Evolutionary conservation across 192 early-diverging fungal species (phyloP), one percentile per base, ranked within the genome.

Genomic region (Entrophospora sp.): DNA sequence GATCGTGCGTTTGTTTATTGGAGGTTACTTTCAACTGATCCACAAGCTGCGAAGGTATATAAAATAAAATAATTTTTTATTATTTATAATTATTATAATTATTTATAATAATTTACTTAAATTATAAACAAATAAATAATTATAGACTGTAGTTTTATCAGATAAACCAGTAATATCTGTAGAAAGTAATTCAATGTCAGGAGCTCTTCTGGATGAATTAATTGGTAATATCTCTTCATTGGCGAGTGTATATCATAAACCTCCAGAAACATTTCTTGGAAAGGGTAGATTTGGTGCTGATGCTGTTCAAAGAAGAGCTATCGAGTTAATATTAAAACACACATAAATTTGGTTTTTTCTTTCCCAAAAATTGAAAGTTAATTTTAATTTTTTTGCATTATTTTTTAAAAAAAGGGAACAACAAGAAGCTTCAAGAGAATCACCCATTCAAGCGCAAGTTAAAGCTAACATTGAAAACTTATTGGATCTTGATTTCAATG

Each of bases 1-100:
- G 97, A 99, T 75, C 86, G 97, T 44, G 97, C 92, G 5, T 98
- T 92, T 61, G 95, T 99, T 68, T 98, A 98, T 77, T 98, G 97
- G 95, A 79, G 97, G 16, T 74, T 99, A 61, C 75, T 99, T 18
- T 95, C 94, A 10, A 95, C 95, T 0, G 92, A 98, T 70, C 93
- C 94, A 13, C 88, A 88, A 37, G 87, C 89, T 4, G 89, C 92
- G 5, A 95, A 95, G 80, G 75, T 77, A 74, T 36, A 25, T 35
- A 32, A 18, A 12, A 13, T 27, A 1, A 25, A 68, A 31, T 27
- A 28, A 35, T 44, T 22, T 58, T 73, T 16, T 53, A 55, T n/a
- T 1, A 2, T 10, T 37, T 25, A 22, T 22, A 27, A 51, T 1
- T 37, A 43, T 35, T 62, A 25, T 67, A n/a, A n/a, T n/a, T n/a